Evolutionary conservation across 306 rosid species (phyloP).

Genomic region (Ammopiptanthus mongolicus): DNA sequence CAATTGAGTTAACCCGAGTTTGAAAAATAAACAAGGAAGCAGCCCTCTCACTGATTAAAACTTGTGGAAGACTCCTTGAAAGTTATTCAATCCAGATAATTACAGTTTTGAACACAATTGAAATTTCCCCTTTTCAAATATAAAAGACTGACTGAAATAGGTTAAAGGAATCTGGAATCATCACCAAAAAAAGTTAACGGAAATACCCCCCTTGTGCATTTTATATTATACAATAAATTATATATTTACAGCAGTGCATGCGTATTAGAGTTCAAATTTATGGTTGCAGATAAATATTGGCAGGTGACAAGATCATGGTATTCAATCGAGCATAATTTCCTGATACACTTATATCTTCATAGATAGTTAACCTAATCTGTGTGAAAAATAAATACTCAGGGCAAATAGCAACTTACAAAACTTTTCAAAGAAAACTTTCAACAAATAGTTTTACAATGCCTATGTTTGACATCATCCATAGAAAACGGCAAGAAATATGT

Average conservation of each 20-base stretch:
- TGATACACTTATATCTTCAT: background rate
- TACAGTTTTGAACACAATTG: background rate
- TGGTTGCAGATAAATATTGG: background rate
- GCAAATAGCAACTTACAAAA: conserved; percentile 3
- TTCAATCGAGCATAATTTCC: background rate
- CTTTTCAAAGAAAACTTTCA: background rate
- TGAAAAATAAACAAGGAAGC: conserved; percentile 1
- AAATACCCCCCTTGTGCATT: background rate
- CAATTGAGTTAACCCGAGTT: background rate
- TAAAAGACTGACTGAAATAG: background rate
- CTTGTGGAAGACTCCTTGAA: background rate
- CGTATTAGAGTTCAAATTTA: background rate
- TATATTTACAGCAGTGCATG: background rate
- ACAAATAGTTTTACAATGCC: conserved; percentile 10
- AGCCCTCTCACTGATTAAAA: background rate
- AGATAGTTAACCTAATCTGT: background rate
- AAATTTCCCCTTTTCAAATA: background rate
- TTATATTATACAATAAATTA: conserved; percentile 13
- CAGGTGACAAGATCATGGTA: background rate
- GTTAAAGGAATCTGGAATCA: background rate
- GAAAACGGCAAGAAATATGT: conserved; percentile 7
- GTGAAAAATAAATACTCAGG: background rate
- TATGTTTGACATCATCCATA: background rate
- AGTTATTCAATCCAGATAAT: background rate
- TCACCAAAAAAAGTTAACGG: background rate